Evolutionary conservation across 495 filamentous ascomycete genomes (phyloP), one percentile per base, ranked within the genome.

Genomic region (Hypoxylon trugodes): DNA sequence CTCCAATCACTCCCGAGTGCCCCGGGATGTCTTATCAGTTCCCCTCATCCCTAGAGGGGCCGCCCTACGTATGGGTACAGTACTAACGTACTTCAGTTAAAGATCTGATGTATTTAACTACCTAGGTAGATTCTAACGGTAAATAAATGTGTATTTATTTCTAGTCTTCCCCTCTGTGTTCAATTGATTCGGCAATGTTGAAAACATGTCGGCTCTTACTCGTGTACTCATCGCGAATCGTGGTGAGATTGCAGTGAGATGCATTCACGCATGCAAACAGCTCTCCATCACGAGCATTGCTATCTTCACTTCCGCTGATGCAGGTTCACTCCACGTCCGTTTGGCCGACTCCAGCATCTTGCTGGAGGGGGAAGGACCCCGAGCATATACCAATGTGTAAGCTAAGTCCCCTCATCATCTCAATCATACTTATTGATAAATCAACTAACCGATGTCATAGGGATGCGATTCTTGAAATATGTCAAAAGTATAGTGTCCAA

Each of bases 181-280:
- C 4, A 35, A 26, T 21, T 28, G 9, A 41, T 5, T 5, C 9
- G 13, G n/a, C 22, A 47, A 22, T 7, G 13, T 24, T 2, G n/a
- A n/a, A 3, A 57, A 5, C 5, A 65, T 65, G 61, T 18, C 61
- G 13, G 30, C 28, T 13, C 26, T 49, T 18, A 32, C 15, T 35
- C 54, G 54, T 33, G 65, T 74, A 6, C 57, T 76, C 3, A 62
- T 76, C 28, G 73, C 73, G 18, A 89, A 89, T 69, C 76, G 86
- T 32, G 86, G 84, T 12, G 84, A 87, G 59, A 87, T 87, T 37
- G 84, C 85, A 0, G 78, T 78, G 21, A 62, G 83, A 18, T 74
- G 76, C 37, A 73, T 82, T 10, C 72, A 70, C 51, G 77, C 80
- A 21, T 75, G 66, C 21, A 77, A 73, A 30, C 59, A 69, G 28